Percentiles rank a stretch among this genome's conserved stretches.
Evolutionary conservation across 192 early-diverging fungal species (phyloP).

Genomic region (Backusella australiensis): DNA sequence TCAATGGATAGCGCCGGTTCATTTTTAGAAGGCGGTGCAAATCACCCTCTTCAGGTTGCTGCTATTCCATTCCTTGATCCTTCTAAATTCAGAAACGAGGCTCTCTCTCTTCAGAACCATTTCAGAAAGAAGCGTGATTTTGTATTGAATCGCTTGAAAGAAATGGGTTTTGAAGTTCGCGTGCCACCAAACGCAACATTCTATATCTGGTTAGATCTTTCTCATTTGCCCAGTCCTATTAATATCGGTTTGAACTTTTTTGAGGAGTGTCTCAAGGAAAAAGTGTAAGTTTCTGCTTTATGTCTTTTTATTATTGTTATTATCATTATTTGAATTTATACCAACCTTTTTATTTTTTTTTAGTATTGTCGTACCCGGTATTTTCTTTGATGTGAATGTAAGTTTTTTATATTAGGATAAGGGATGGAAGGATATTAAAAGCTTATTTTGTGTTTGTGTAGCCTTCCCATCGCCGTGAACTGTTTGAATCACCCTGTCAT

Average conservation of each 20-base stretch:
- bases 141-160: slow-evolving; percentile 33
- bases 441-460: not conserved
- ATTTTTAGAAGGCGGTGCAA: slow-evolving; percentile 51
- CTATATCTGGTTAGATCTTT: slow-evolving; percentile 50
- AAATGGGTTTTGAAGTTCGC: slow-evolving; percentile 38
- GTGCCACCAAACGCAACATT: slow-evolving; percentile 47
- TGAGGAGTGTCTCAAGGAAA: slow-evolving; percentile 49
- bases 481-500: slow-evolving; percentile 48
- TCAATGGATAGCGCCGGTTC: slow-evolving; percentile 44
- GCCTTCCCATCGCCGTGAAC: slow-evolving; percentile 50
- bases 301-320: not conserved
- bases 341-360: not conserved
- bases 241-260: slow-evolving; percentile 50
- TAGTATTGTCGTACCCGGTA: slow-evolving; percentile 38
- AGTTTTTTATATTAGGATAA: not conserved
- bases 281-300: slow-evolving; percentile 40
- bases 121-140: slow-evolving; percentile 45
- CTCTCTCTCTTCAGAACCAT: slow-evolving; percentile 42
- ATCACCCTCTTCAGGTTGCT: slow-evolving; percentile 48
- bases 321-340: not conserved
- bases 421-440: not conserved
- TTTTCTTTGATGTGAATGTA: slow-evolving; percentile 56
- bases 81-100: slow-evolving; percentile 33
- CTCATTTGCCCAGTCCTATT: slow-evolving; percentile 40
- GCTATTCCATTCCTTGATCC: slow-evolving; percentile 50